Percentiles rank a stretch among this genome's conserved stretches.
Conservation (phyloP, 768 basidiomycete genomes). For the Lanmaoa pseudosensibilis region DNA sequence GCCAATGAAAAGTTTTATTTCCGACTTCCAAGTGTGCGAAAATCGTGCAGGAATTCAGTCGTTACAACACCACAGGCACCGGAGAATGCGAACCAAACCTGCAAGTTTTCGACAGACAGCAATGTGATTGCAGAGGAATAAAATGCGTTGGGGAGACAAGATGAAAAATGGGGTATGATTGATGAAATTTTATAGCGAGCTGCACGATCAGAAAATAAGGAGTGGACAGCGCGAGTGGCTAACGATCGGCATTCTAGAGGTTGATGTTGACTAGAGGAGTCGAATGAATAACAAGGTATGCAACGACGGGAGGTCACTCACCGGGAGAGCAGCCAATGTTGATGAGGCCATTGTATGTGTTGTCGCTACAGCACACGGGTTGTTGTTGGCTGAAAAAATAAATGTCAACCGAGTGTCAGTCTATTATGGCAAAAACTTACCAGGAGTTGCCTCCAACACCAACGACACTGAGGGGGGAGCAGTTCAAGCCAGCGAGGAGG, state of each 20-base stretch:
- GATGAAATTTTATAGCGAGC: conserved; percentile 1
- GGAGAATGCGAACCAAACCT: neutral
- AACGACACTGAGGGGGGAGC: conserved; percentile 27
- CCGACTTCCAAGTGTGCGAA: neutral
- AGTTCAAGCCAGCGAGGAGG: conserved; percentile 30
- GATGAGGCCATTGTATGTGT: conserved; percentile 37
- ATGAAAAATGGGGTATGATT: conserved; percentile 15
- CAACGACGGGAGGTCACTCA: conserved; percentile 8
- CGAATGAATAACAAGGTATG: neutral
- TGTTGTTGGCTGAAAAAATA: conserved; percentile 27
- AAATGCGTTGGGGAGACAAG: neutral
- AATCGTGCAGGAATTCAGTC: too few species aligned
- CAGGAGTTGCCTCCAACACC: conserved; percentile 2
- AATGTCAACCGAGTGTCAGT: neutral
- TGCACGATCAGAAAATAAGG: conserved; percentile 14
- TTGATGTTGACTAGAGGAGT: neutral
- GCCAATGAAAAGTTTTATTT: neutral
- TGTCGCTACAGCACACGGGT: conserved; percentile 42
- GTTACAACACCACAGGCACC: neutral
- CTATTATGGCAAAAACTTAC: conserved; percentile 3
- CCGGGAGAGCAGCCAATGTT: conserved; percentile 42
- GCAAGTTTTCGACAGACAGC: neutral
- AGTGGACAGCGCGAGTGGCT: conserved; percentile 11
- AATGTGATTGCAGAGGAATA: neutral
- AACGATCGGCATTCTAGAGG: too few species aligned